Conservation (phyloP, 176 grass and related monocot genomes). For the Ampelocalamus luodianensis region DNA sequence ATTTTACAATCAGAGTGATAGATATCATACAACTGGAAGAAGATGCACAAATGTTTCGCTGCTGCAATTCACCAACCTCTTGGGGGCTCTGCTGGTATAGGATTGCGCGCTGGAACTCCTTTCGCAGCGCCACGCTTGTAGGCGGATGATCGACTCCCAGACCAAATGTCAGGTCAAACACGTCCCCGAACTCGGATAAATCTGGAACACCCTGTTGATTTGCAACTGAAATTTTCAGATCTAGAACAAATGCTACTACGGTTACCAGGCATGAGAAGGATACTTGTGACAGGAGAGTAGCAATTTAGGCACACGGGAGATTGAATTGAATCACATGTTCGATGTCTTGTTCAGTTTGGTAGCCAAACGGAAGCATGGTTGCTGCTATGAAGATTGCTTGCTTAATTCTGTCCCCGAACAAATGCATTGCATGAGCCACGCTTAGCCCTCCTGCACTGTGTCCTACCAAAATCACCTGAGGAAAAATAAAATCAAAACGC, state of each 20-base stretch:
- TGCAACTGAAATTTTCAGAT: neutral
- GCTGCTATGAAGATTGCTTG: conserved; percentile 58
- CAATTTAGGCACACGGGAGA: neutral
- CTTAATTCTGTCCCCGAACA: conserved; percentile 47
- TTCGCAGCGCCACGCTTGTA: conserved; percentile 27
- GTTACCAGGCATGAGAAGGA: neutral
- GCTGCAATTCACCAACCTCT: conserved; percentile 36
- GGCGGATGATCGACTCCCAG: conserved; percentile 42
- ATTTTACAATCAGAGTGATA: neutral
- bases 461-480: conserved; percentile 49
- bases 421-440: conserved; percentile 46
- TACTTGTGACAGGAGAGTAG: neutral
- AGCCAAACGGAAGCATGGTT: conserved; percentile 63
- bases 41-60: neutral
- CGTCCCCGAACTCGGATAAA: conserved; percentile 48
- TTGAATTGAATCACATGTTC: conserved; percentile 41
- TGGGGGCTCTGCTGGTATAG: conserved; percentile 44
- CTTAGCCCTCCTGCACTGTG: conserved; percentile 57
- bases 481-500: neutral
- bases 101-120: conserved; percentile 47
- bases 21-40: neutral
- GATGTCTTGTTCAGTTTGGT: conserved; percentile 43
- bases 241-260: neutral
- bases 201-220: conserved; percentile 52
- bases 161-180: conserved; percentile 40